A percentile compares a stretch with the other conserved stretches of the same genome.
phyloP scores from a whole-genome alignment of 2,329 filamentous ascomycete genomes.

The Aspergillus felis region DNA sequence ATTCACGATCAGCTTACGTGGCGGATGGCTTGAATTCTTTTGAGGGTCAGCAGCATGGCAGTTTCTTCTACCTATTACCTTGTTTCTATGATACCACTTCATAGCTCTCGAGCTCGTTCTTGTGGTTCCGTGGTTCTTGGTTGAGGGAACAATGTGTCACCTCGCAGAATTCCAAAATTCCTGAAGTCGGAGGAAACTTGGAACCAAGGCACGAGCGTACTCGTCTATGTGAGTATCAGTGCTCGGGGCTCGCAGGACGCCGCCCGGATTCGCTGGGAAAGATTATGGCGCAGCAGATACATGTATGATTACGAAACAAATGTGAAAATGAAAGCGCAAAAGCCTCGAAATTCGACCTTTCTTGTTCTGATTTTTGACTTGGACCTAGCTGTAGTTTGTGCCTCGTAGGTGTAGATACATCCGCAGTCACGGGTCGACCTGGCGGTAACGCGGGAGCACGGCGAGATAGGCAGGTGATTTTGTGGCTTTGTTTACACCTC shows the following conservation, averaged over 20 bases:
- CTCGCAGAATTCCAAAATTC: not conserved
- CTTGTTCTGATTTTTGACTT: not conserved
- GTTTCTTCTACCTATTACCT: constrained; percentile 2
- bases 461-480: not conserved
- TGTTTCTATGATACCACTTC: not conserved
- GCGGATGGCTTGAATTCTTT: not conserved
- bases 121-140: not conserved
- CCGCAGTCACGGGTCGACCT: not conserved
- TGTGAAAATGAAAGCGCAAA: constrained; percentile 30
- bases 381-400: not conserved
- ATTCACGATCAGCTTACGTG: not conserved
- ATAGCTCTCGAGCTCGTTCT: not conserved
- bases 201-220: not conserved
- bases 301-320: constrained; percentile 40
- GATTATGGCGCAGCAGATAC: constrained; percentile 4
- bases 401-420: not conserved
- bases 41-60: constrained; percentile 8
- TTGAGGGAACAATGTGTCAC: not conserved
- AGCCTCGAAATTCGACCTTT: constrained; percentile 16
- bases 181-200: not conserved
- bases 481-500: not conserved
- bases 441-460: not conserved
- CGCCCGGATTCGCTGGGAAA: not conserved
- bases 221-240: not conserved
- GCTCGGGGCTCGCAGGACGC: not conserved